Evolutionary conservation across 768 basidiomycete genomes (phyloP).

Genomic region (Rhodotorula kratochvilovae): DNA sequence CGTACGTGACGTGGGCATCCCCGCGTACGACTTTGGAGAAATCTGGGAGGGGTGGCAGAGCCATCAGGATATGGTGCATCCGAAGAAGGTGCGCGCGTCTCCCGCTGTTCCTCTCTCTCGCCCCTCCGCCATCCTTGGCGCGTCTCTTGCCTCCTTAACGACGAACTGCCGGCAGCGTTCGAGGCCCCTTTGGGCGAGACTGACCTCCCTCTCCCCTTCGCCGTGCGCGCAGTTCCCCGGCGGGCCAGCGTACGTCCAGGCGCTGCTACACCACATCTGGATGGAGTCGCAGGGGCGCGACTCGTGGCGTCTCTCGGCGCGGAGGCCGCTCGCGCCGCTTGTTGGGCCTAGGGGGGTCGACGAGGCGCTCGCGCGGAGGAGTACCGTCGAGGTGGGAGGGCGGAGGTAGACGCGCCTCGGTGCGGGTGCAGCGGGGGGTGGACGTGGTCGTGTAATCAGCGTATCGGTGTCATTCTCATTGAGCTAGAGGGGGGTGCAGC

Average conservation of each 20-base stretch:
- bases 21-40: constrained; percentile 40
- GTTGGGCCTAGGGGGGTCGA: no score
- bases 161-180: no score
- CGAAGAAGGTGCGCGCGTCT: constrained; percentile 18
- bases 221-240: constrained; percentile 27
- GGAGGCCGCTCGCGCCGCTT: constrained; percentile 17
- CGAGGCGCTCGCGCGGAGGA: neutral
- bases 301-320: constrained; percentile 9
- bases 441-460: no score
- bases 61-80: constrained; percentile 39
- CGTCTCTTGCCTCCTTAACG: no score
- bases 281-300: constrained; percentile 38
- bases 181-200: no score
- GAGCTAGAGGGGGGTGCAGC: no score
- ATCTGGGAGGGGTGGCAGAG: constrained; percentile 42
- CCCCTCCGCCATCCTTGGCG: no score
- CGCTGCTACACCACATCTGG: constrained; percentile 38
- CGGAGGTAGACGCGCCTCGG: no score
- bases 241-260: constrained; percentile 35
- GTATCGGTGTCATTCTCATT: no score
- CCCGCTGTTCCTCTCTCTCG: neutral
- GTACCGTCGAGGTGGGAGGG: no score
- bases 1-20: constrained; percentile 35
- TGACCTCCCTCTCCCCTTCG: neutral
- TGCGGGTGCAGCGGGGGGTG: no score